Conservation (phyloP, 2,329 filamentous ascomycete species). For the Meredithiella fracta region DNA sequence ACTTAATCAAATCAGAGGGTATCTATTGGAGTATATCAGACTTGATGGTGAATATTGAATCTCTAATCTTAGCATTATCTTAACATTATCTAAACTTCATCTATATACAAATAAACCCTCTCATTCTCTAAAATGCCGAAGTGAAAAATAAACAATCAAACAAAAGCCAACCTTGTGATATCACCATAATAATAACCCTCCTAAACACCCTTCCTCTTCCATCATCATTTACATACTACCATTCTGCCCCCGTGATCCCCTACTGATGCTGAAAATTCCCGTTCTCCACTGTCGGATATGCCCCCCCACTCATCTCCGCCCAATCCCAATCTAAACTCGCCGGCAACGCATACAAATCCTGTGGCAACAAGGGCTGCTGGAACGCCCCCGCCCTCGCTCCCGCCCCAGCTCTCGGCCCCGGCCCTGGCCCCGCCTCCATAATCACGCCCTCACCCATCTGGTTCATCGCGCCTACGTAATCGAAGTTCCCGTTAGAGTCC, state of each 20-base stretch:
- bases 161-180: not conserved
- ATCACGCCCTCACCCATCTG: constrained; percentile 17
- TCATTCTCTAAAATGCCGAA: not conserved
- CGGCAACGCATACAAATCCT: constrained; percentile 87
- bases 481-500: constrained; percentile 15
- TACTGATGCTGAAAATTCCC: constrained; percentile 28
- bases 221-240: not conserved
- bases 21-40: too few relatives aligned
- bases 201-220: not conserved
- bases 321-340: constrained; percentile 89
- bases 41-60: too few relatives aligned
- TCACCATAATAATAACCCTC: not conserved
- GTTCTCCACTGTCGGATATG: constrained; percentile 48
- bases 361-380: constrained; percentile 76
- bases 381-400: constrained; percentile 26
- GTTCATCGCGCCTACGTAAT: constrained; percentile 14
- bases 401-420: constrained; percentile 14
- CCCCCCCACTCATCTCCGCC: constrained; percentile 51
- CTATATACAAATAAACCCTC: not conserved
- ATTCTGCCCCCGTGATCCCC: not conserved
- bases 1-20: too few relatives aligned
- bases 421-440: constrained; percentile 14
- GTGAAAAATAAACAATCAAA: not conserved
- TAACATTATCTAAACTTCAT: too few relatives aligned
- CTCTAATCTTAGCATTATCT: too few relatives aligned